Base-by-base conservation (phyloP, 306 rosid species). In the Trifolium subterraneum region DNA sequence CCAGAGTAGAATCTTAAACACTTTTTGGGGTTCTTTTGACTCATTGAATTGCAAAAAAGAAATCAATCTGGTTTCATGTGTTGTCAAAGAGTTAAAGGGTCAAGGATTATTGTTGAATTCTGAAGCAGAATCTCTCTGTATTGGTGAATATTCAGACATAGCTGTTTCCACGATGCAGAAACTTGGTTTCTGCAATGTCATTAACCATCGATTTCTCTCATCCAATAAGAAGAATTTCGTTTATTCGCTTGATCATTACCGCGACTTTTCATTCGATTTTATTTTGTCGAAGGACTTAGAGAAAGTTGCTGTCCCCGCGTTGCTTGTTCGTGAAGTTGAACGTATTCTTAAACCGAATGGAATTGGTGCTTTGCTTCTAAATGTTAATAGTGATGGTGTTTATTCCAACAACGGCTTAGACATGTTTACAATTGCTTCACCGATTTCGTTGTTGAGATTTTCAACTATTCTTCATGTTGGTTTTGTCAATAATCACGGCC, bases 261-360 rank as follows among this genome's bases (percentile, higher is more conserved):
- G 29, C 36, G 96, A 90, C 16, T 61, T 10, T 39, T 88, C 90
- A 0, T 95, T 95, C n/a, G 93, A 88, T 67, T 92, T 95, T 48
- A 96, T 95, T 55, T 79, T 90, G 61, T 79, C 89, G 20, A 86
- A 80, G 81, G 96, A 91, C 82, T 48, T 86, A 1, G 88, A 84
- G 36, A 86, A 80, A 82, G 89, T 77, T 69, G 58, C 93, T 13
- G 93, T 83, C 73, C 97, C 96, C 71, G 86, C 96, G 9, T 81
- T 86, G 73, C 81, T 92, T 22, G 88, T 92, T 70, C 89, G 88
- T 8, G 97, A 95, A 77, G 82, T 92, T 23, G 98, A 95, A 78
- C 96, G 99, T 12, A 78, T 95, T 68, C 96, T 95, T 80, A 85
- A 79, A 70, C 93, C 99, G 1, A 95, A 90, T 10, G 99, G 99